Conservation (phyloP, 2,329 filamentous ascomycete species). For the Ilyonectria mors-panacis region DNA sequence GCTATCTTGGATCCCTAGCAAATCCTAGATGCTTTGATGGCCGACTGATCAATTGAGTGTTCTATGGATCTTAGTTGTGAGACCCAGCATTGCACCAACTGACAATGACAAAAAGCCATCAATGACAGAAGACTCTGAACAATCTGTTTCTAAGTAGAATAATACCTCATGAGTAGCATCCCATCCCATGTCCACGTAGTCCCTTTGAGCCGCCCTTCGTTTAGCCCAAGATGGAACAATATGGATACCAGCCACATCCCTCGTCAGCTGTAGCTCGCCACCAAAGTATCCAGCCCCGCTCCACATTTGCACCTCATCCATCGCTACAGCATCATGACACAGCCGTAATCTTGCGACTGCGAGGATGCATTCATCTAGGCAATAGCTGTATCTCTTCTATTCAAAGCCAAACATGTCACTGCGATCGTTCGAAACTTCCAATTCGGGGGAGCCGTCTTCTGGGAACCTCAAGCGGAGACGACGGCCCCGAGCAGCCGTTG, state of each 20-base stretch:
- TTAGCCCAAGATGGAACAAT: background rate
- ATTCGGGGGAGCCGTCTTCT: slow-evolving; percentile 1
- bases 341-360: background rate
- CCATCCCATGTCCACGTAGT: background rate
- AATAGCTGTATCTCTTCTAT: background rate
- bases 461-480: slow-evolving; percentile 23
- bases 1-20: background rate
- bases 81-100: background rate
- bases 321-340: background rate
- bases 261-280: background rate
- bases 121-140: background rate
- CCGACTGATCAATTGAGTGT: background rate
- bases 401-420: background rate
- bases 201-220: background rate
- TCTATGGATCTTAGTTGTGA: background rate
- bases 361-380: background rate
- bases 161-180: background rate
- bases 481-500: slow-evolving; percentile 26
- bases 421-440: slow-evolving; percentile 1
- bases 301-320: background rate
- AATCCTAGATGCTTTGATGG: background rate
- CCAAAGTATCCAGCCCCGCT: background rate
- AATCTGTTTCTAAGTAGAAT: background rate
- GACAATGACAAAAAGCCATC: background rate
- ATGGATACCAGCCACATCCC: background rate